phyloP scores from a whole-genome alignment of 2,329 filamentous ascomycete genomes.

The Capronia coronata region DNA sequence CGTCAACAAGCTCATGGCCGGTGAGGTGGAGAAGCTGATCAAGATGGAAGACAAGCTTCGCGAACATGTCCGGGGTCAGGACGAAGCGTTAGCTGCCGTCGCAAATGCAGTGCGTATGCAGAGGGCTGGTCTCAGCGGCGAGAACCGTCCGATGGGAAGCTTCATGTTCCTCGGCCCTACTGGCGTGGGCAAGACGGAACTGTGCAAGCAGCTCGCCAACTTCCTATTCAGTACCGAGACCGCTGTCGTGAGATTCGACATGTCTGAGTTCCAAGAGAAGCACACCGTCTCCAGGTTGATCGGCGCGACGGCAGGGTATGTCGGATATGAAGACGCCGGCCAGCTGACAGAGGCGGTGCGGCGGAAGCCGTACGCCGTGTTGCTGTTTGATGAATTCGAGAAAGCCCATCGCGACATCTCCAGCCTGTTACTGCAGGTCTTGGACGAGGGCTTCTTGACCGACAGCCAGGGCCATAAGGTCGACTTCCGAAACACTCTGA shows the following conservation, averaged over 20 bases:
- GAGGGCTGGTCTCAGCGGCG: conserved; percentile 80
- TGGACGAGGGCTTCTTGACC: conserved; percentile 93
- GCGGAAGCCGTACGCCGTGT: conserved; percentile 87
- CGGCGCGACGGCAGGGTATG: conserved; percentile 86
- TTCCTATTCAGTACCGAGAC: conserved; percentile 91
- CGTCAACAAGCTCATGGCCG: conserved; percentile 82
- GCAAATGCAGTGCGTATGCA: conserved; percentile 92
- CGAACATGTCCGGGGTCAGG: conserved; percentile 80
- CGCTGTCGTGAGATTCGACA: conserved; percentile 90
- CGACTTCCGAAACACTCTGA: conserved; percentile 93
- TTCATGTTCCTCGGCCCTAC: conserved; percentile 98
- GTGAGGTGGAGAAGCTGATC: conserved; percentile 89
- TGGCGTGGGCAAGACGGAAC: conserved; percentile 92
- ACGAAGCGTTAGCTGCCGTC: conserved; percentile 85
- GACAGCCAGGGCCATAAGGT: conserved; percentile 95
- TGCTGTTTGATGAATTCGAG: conserved; percentile 96
- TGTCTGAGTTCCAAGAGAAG: conserved; percentile 97
- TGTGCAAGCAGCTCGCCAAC: conserved; percentile 89
- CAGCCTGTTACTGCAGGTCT: conserved; percentile 80
- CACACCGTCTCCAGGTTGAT: conserved; percentile 92
- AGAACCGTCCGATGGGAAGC: conserved; percentile 83
- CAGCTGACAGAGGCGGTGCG: conserved; percentile 93
- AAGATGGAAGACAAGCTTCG: conserved; percentile 89
- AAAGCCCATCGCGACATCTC: conserved; percentile 96
- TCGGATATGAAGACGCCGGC: conserved; percentile 93